Percentiles rank a stretch among this genome's conserved stretches.
phyloP scores from a whole-genome alignment of 306 rosid genomes.

The Mimosa bimucronata region DNA sequence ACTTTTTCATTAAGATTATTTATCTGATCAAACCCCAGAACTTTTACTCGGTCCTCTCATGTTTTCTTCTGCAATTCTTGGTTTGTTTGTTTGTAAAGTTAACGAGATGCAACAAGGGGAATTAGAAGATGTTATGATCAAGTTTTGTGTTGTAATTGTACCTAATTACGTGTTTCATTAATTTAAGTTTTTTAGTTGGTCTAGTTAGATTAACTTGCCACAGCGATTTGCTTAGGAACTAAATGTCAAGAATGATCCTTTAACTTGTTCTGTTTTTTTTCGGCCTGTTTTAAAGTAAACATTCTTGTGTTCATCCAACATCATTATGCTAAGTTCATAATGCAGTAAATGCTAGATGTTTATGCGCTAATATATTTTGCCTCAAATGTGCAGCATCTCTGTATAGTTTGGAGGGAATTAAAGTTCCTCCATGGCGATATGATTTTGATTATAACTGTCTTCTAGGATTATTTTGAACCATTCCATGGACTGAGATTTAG shows the following conservation, averaged over 20 bases:
- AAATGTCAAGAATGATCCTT: not conserved
- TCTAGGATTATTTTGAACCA: too few species aligned
- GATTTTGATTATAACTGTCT: too few species aligned
- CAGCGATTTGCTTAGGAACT: not conserved
- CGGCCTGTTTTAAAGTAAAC: not conserved
- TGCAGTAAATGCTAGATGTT: not conserved
- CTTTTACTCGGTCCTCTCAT: not conserved
- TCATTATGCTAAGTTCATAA: not conserved
- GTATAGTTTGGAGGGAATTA: constrained; percentile 22
- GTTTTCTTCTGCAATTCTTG: not conserved
- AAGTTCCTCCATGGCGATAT: constrained; percentile 68
- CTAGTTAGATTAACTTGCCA: not conserved
- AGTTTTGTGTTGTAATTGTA: not conserved
- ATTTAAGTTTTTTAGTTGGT: not conserved
- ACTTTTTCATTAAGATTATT: not conserved
- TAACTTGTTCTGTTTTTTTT: not conserved
- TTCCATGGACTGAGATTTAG: too few species aligned
- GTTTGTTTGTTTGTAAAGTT: not conserved
- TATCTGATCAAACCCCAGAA: not conserved
- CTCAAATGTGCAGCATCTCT: constrained; percentile 23
- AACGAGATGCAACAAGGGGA: not conserved
- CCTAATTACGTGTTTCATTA: not conserved
- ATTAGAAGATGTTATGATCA: not conserved
- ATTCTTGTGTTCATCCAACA: not conserved
- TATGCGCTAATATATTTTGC: constrained; percentile 14